Percentiles rank a stretch among this genome's conserved stretches.
These are phyloP conservation scores for Claviceps quebecensis DNA, from an alignment of 2,329 filamentous ascomycete genomes.

Conservation along the genomic window DNA sequence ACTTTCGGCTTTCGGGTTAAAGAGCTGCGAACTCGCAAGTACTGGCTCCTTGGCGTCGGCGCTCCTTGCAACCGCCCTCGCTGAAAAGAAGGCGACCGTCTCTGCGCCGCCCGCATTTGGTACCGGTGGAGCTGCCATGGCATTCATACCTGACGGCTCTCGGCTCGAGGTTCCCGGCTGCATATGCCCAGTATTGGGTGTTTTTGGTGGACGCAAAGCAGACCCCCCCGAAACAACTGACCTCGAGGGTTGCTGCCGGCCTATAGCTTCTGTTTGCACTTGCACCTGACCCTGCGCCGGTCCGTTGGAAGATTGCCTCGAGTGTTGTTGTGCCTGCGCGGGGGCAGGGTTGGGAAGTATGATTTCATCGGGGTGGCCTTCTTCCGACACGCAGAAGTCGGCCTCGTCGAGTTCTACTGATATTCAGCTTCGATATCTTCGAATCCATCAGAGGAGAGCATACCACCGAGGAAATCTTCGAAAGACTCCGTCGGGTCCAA, in stretches of 20 bases:
- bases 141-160: slow-evolving; percentile 11
- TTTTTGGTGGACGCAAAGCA: slow-evolving; percentile 16
- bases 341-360: slow-evolving; percentile 28
- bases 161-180: slow-evolving; percentile 8
- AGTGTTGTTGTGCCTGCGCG: slow-evolving; percentile 9
- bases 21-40: slow-evolving; percentile 28
- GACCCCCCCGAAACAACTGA: slow-evolving; percentile 8
- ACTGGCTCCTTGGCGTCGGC: slow-evolving; percentile 22
- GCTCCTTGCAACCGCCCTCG: slow-evolving; percentile 13
- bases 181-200: slow-evolving; percentile 17
- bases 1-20: slow-evolving; percentile 62
- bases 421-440: slow-evolving; percentile 23
- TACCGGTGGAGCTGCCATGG: slow-evolving; percentile 33
- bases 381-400: slow-evolving; percentile 56
- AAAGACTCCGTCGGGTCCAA: slow-evolving; percentile 30
- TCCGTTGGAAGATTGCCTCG: slow-evolving; percentile 10
- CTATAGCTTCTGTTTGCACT: slow-evolving; percentile 8
- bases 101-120: slow-evolving; percentile 13
- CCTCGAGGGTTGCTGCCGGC: slow-evolving; percentile 4
- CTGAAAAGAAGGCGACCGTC: slow-evolving; percentile 6
- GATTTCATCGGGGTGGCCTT: slow-evolving; percentile 67
- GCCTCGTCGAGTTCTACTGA: slow-evolving; percentile 57
- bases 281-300: slow-evolving; percentile 9
- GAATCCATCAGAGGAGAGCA: slow-evolving; percentile 23
- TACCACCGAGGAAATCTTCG: slow-evolving; percentile 37